These are phyloP conservation scores for Cotoneaster glaucophyllus DNA, from an alignment of 306 rosid genomes.

Conservation along the genomic window DNA sequence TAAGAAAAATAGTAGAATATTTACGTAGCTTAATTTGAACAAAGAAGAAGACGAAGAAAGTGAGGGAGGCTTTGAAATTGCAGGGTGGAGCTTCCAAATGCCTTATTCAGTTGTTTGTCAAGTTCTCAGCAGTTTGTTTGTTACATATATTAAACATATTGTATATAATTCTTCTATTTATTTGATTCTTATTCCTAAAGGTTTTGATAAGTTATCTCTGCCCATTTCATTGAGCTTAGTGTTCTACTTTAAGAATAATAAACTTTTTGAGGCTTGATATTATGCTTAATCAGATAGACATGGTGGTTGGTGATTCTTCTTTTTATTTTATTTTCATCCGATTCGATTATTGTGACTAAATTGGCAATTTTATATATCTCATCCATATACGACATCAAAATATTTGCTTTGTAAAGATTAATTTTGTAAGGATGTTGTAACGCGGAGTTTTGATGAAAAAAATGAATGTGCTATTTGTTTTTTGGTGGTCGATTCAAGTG, in stretches of 20 bases:
- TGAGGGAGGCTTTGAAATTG: background rate
- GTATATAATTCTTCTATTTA: background rate
- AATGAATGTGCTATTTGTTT: too few relatives aligned
- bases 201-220: constrained; percentile 4
- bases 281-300: background rate
- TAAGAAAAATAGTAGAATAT: background rate
- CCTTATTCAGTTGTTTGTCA: background rate
- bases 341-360: background rate
- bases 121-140: background rate
- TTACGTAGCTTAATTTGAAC: background rate
- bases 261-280: background rate
- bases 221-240: background rate
- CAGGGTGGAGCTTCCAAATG: background rate
- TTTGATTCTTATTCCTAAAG: background rate
- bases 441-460: background rate
- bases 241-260: background rate
- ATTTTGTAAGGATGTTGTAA: background rate
- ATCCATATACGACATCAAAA: background rate
- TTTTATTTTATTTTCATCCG: background rate
- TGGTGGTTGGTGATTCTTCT: background rate
- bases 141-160: background rate
- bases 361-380: background rate
- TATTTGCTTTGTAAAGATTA: background rate
- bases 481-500: too few relatives aligned
- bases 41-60: background rate